Conservation (phyloP, 495 filamentous ascomycete genomes). For the Acidiella bohemica region DNA sequence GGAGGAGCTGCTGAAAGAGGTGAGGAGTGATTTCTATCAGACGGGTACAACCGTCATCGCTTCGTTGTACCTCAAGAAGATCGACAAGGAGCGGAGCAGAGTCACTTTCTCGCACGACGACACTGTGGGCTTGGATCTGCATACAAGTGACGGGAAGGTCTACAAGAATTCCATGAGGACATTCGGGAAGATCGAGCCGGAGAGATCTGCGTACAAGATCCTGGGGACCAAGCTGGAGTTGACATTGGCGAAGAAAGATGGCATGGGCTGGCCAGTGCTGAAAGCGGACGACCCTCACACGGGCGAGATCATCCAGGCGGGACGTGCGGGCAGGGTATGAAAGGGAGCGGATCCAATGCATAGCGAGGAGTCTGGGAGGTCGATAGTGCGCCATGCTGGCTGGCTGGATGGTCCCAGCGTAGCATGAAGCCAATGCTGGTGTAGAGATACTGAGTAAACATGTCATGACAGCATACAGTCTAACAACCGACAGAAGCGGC, state of each 20-base stretch:
- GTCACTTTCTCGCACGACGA: conserved; percentile 48
- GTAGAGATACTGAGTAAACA: too few species aligned
- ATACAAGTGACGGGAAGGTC: conserved; percentile 71
- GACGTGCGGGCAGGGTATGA: conserved; percentile 57
- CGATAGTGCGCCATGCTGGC: too few species aligned
- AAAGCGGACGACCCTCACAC: conserved; percentile 66
- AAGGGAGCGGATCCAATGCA: too few species aligned
- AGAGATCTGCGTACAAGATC: conserved; percentile 64
- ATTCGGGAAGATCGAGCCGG: conserved; percentile 60
- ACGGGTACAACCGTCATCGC: conserved; percentile 73
- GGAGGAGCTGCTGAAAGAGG: conserved; percentile 50
- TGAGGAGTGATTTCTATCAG: conserved; percentile 95
- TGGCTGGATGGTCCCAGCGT: too few species aligned
- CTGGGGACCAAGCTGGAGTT: conserved; percentile 93
- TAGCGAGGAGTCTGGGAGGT: too few species aligned
- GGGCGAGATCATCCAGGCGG: conserved; percentile 72
- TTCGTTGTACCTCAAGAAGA: conserved; percentile 92
- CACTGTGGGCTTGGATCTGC: conserved; percentile 59
- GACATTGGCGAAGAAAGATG: conserved; percentile 68
- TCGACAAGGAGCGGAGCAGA: conserved; percentile 60
- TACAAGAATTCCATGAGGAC: conserved; percentile 63
- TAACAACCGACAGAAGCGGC: too few species aligned
- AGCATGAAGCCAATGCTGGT: too few species aligned
- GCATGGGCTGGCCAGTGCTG: conserved; percentile 76
- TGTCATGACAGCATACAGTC: too few species aligned